Base-by-base conservation (phyloP, 202 grass and related monocot species). In the Digitaria exilis region DNA sequence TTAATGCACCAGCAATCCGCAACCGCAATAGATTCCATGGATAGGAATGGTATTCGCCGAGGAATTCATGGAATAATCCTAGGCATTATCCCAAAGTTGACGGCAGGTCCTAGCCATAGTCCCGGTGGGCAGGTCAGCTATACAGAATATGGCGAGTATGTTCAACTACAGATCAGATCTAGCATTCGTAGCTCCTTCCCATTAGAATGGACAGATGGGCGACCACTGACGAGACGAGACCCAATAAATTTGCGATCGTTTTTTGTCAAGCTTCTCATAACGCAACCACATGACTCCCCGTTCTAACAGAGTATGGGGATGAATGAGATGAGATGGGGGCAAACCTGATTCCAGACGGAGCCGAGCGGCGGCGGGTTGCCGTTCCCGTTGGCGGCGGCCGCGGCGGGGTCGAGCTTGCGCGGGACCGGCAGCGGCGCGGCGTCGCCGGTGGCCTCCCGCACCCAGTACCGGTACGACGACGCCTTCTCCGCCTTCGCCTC, bases 331-430 rank as follows among this genome's bases (percentile, higher is more conserved):
- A 12, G 9, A 13, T 2, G 34, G 6, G 7, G 29, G 4, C 78
- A 34, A 15, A 95, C 95, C 95, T 99, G 91, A 57, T 99, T 99
- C 96, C 96, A 99, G 43, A 90, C 96, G 70, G 96, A 99, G 73
- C 96, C 96, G 50, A 99, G 88, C 19, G 89, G 65, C 7, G 82
- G 66, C 2, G 87, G 50, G 77, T 94, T 91, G 29, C 69, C 77
- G 37, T 82, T 84, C 26, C 77, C 84, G 69, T 86, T 82, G 80
- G 85, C 82, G 30, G 56, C 54, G 43, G 72, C 30, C 72, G 87
- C 78, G 51, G 63, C 54, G 29, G 89, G 45, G 55, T 90, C 86
- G 61, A 99, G 91, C 89, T 89, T 96, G 21, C 89, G 89, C 9
- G 91, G 96, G 0, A 77, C 87, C 2, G 93, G 91, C 42, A 50